Base-by-base conservation (phyloP, 257 asterid genomes). In the Plantago ovata region DNA sequence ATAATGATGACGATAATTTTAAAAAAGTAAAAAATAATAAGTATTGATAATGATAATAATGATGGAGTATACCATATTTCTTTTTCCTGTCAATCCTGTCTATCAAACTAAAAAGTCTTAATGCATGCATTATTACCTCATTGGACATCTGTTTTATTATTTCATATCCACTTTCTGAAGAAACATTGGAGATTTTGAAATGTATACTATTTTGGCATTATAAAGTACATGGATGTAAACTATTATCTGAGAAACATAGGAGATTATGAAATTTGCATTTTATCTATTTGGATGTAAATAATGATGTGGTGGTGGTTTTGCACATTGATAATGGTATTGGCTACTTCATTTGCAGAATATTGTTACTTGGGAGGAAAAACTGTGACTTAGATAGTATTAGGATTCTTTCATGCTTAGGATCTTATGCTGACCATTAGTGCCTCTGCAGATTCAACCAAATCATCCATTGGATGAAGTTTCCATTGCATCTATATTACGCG, bases 391-490 rank as follows among this genome's bases (percentile, higher is more conserved):
- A 20, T 28, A 13, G 16, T 45, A 38, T 18, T 58, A 9, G 49
- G 57, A 13, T 53, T 49, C 62, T 43, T 12, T 64, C 58, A 62
- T 20, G 56, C 54, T 69, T 28, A 28, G 36, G 4, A 0, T 28
- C 2, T 28, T 8, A 28, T 28, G 36, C 36, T 28, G 7, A 28
- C 36, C 36, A 3, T 62, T n/a, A 72, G 14, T 66, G 13, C 39
- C 66, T 63, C 52, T 72, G 71, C 86, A 93, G 99, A 89, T 93
- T 76, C 95, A 84, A 71, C 99, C 99, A 41, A 89, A 93, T 69
- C 89, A 84, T 61, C 99, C 99, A 23, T 70, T 93, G 69, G 99
- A 93, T 78, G 99, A 93, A 80, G 78, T 73, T 80, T 86, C 99
- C 49, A 93, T 93, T 61, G 91, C 97, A 60, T 93, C 84, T 75